Conservation (phyloP, 106 monocot genomes). For the Allium cepa region DNA sequence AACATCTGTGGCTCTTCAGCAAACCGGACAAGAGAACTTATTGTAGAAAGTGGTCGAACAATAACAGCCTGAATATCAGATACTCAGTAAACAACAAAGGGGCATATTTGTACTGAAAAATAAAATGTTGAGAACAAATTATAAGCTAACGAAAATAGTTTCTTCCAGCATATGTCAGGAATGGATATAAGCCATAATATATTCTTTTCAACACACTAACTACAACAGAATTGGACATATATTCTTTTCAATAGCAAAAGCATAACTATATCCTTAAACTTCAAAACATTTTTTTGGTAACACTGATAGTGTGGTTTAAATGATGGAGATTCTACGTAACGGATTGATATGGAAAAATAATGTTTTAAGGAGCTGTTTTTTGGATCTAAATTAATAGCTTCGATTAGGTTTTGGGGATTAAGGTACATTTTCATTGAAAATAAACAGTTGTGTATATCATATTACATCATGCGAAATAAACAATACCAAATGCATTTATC, state of each 20-base stretch:
- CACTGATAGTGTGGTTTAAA: too few relatives aligned
- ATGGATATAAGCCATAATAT: not conserved
- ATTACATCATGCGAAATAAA: too few relatives aligned
- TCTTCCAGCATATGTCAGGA: not conserved
- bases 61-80: slow-evolving; percentile 70
- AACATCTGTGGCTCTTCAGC: slow-evolving; percentile 99
- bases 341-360: too few relatives aligned
- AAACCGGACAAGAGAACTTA: slow-evolving; percentile 91
- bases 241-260: not conserved
- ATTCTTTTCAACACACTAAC: not conserved
- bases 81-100: not conserved
- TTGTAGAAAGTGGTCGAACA: slow-evolving; percentile 79
- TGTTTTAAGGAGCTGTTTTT: too few relatives aligned
- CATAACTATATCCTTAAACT: not conserved
- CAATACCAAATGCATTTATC: too few relatives aligned
- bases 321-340: too few relatives aligned
- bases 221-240: not conserved
- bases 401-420: too few relatives aligned
- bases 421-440: too few relatives aligned
- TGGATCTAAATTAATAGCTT: too few relatives aligned
- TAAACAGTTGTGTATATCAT: too few relatives aligned
- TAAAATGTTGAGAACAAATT: not conserved
- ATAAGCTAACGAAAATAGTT: not conserved
- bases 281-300: too few relatives aligned
- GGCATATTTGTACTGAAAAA: slow-evolving; percentile 1